phyloP scores from a whole-genome alignment of 257 asterid species.

The Petrea volubilis region DNA sequence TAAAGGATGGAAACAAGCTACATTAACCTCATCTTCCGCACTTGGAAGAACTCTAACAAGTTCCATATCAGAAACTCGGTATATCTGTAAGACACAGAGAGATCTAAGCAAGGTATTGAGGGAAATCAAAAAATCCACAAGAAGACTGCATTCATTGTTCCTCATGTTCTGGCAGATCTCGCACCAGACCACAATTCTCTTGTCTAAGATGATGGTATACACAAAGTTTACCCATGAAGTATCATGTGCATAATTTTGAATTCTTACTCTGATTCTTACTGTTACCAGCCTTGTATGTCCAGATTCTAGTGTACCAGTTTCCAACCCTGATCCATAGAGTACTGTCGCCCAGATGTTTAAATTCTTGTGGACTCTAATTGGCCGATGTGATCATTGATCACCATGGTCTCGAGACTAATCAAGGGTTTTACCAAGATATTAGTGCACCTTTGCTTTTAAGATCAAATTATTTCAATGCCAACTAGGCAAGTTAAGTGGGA shows the following conservation, averaged over 20 bases:
- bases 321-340: too few relatives aligned
- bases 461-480: too few relatives aligned
- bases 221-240: background rate
- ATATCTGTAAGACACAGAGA: slow-evolving; percentile 52
- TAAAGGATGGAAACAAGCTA: slow-evolving; percentile 95
- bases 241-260: background rate
- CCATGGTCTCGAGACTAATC: too few relatives aligned
- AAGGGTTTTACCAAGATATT: too few relatives aligned
- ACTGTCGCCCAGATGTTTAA: too few relatives aligned
- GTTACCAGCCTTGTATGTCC: too few relatives aligned
- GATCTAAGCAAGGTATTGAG: background rate
- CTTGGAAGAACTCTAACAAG: slow-evolving; percentile 95
- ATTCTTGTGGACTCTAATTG: too few relatives aligned
- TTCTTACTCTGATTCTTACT: too few relatives aligned
- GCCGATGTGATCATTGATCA: too few relatives aligned
- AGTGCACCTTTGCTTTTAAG: too few relatives aligned
- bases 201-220: slow-evolving; percentile 9
- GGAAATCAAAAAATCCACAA: background rate
- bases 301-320: too few relatives aligned
- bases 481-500: background rate
- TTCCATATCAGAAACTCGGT: slow-evolving; percentile 94
- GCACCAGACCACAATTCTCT: background rate
- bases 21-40: slow-evolving; percentile 98
- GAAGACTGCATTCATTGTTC: background rate
- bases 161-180: background rate